Conservation (phyloP, 78 protist species). For the Goniomonas avonlea region DNA sequence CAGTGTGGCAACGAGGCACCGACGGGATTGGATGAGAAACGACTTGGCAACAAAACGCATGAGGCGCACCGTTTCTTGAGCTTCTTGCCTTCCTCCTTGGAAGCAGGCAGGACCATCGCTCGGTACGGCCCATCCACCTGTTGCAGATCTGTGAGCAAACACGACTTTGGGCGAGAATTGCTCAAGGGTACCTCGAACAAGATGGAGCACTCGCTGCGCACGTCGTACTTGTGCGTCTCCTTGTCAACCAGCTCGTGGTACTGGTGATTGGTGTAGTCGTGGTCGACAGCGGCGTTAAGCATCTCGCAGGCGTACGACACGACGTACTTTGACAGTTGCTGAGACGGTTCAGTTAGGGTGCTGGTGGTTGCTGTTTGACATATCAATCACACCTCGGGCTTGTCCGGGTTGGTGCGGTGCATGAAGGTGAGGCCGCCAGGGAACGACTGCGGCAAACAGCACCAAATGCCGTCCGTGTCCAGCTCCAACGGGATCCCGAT, state of each 20-base stretch:
- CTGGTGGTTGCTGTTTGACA: too few species aligned
- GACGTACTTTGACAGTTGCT: too few species aligned
- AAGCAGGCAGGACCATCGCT: conserved; percentile 94
- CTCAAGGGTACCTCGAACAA: conserved; percentile 94
- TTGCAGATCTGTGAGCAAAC: too few species aligned
- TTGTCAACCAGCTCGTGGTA: conserved; percentile 70
- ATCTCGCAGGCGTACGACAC: conserved; percentile 81
- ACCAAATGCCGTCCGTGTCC: conserved; percentile 99
- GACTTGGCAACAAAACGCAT: background rate
- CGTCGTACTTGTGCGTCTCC: conserved; percentile 5
- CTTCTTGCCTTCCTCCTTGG: conserved; percentile 84
- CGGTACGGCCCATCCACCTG: conserved; percentile 99
- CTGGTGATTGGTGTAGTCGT: conserved; percentile 86
- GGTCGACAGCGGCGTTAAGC: conserved; percentile 78
- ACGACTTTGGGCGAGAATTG: too few species aligned
- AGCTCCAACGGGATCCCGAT: conserved; percentile 95
- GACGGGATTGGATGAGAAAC: background rate
- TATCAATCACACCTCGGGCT: background rate
- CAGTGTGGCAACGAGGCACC: conserved; percentile 40
- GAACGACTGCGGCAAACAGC: conserved; percentile 86
- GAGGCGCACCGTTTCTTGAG: conserved; percentile 79
- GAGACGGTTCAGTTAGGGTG: too few species aligned
- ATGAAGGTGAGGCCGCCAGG: conserved; percentile 78
- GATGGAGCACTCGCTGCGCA: conserved; percentile 82
- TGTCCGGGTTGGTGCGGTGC: background rate